Evolutionary conservation across 2,329 filamentous ascomycete genomes (phyloP).

Genomic region (Cercospora beticola): DNA sequence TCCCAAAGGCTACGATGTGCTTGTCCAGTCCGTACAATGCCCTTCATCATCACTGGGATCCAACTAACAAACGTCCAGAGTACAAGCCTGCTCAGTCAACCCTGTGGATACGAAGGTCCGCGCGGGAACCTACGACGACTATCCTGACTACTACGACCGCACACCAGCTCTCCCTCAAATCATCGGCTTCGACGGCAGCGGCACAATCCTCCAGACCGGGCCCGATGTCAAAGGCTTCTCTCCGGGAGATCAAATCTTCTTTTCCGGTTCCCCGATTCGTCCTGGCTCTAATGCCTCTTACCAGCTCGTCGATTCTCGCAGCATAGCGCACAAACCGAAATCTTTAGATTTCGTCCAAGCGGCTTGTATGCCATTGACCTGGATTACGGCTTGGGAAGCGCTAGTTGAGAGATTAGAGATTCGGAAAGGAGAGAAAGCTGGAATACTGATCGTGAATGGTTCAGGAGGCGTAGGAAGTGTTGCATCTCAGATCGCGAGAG

Average conservation of each 20-base stretch:
- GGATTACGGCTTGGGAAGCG: constrained; percentile 47
- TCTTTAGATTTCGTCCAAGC: constrained; percentile 43
- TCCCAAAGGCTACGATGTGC: constrained; percentile 38
- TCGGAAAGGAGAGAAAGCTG: constrained; percentile 33
- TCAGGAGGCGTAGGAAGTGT: constrained; percentile 48
- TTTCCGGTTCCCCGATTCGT: constrained; percentile 41
- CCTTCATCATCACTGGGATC: not conserved
- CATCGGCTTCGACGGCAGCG: constrained; percentile 48
- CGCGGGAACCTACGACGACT: constrained; percentile 39
- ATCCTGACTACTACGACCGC: constrained; percentile 40
- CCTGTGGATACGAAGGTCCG: constrained; percentile 44
- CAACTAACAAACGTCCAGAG: constrained; percentile 25
- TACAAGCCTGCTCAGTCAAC: constrained; percentile 43
- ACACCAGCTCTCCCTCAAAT: constrained; percentile 33
- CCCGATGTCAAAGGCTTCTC: constrained; percentile 41
- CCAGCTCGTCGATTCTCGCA: constrained; percentile 44
- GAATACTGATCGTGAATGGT: constrained; percentile 49
- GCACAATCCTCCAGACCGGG: constrained; percentile 39
- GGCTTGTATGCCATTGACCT: constrained; percentile 48
- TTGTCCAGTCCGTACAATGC: constrained; percentile 35
- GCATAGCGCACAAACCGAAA: constrained; percentile 43
- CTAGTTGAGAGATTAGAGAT: constrained; percentile 48
- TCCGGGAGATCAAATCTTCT: constrained; percentile 48
- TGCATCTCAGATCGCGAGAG: constrained; percentile 47
- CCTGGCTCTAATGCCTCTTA: constrained; percentile 48